phyloP scores from a whole-genome alignment of 2,329 filamentous ascomycete species.

The Colletotrichum orchidophilum region DNA sequence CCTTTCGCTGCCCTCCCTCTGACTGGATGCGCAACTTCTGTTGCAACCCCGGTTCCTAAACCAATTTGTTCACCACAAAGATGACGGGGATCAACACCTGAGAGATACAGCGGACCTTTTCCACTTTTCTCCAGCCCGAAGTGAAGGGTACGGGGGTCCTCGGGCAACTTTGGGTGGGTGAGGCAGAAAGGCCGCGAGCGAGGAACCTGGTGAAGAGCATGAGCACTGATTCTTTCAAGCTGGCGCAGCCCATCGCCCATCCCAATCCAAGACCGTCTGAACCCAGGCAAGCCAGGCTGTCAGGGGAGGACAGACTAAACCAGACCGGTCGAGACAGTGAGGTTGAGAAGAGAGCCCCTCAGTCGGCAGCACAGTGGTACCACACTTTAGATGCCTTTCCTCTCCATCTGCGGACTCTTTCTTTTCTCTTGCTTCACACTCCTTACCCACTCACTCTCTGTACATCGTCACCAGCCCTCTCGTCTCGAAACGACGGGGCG shows the following conservation, averaged over 20 bases:
- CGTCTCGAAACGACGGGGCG: conserved; percentile 12
- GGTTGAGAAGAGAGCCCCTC: conserved; percentile 28
- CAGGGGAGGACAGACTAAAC: conserved; percentile 23
- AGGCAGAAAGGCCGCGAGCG: neutral
- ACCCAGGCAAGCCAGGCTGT: conserved; percentile 27
- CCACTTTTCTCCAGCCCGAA: conserved; percentile 9
- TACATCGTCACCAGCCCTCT: neutral
- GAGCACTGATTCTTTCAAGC: conserved; percentile 21
- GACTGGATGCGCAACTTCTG: conserved; percentile 7
- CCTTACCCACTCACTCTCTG: neutral
- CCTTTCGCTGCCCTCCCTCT: conserved; percentile 1
- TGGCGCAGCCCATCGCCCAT: conserved; percentile 15
- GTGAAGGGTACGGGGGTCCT: conserved; percentile 6
- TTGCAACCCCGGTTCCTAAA: conserved; percentile 12
- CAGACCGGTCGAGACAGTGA: conserved; percentile 24
- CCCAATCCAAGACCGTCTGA: conserved; percentile 32
- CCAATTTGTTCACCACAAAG: neutral
- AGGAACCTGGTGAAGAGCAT: neutral
- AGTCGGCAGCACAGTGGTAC: neutral
- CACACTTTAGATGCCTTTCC: neutral
- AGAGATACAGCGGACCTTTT: conserved; percentile 1
- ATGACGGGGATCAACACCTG: neutral
- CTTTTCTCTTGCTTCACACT: neutral
- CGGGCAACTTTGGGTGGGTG: neutral
- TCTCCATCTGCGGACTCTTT: neutral